phyloP scores from a whole-genome alignment of 148 eudicot species.

The Diospyros lotus region DNA sequence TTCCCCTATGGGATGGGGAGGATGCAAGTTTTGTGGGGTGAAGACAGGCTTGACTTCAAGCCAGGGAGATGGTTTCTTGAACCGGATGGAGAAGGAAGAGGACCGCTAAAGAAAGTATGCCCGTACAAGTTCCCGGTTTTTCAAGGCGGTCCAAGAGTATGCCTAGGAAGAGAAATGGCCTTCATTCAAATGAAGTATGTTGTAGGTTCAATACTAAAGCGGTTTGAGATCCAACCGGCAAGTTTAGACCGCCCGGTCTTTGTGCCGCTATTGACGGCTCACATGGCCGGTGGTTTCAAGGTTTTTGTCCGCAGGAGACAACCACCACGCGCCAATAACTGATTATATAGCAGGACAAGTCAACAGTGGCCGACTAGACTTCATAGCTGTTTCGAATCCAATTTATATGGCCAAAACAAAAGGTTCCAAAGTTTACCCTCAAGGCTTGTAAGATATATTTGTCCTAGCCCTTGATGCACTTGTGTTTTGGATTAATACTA shows the following conservation, averaged over 20 bases:
- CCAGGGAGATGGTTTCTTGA: slow-evolving; percentile 27
- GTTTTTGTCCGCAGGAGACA: slow-evolving; percentile 22
- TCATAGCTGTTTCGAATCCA: too few relatives aligned
- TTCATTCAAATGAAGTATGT: slow-evolving; percentile 49
- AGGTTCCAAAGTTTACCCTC: too few relatives aligned
- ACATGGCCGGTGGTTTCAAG: slow-evolving; percentile 35
- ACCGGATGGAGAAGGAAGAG: slow-evolving; percentile 10
- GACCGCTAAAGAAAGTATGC: slow-evolving; percentile 11
- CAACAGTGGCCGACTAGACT: too few relatives aligned
- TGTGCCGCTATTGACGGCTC: slow-evolving; percentile 34
- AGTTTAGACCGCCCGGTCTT: slow-evolving; percentile 12
- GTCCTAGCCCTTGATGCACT: too few relatives aligned
- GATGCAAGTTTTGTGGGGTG: slow-evolving; percentile 31
- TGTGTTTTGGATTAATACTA: too few relatives aligned
- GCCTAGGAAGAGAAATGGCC: slow-evolving; percentile 53
- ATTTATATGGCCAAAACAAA: too few relatives aligned
- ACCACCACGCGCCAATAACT: neutral
- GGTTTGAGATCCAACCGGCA: slow-evolving; percentile 26
- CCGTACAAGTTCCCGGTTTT: slow-evolving; percentile 33
- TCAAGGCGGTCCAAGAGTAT: slow-evolving; percentile 46
- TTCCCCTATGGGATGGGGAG: slow-evolving; percentile 41
- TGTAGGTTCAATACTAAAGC: slow-evolving; percentile 36
- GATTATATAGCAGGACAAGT: neutral
- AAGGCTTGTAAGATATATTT: too few relatives aligned
- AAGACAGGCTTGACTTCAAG: slow-evolving; percentile 24